Percentiles rank a stretch among this genome's conserved stretches.
These are phyloP conservation scores for Xylariaceae sp. DNA, from an alignment of 2,329 filamentous ascomycete genomes.

Conservation along the genomic window DNA sequence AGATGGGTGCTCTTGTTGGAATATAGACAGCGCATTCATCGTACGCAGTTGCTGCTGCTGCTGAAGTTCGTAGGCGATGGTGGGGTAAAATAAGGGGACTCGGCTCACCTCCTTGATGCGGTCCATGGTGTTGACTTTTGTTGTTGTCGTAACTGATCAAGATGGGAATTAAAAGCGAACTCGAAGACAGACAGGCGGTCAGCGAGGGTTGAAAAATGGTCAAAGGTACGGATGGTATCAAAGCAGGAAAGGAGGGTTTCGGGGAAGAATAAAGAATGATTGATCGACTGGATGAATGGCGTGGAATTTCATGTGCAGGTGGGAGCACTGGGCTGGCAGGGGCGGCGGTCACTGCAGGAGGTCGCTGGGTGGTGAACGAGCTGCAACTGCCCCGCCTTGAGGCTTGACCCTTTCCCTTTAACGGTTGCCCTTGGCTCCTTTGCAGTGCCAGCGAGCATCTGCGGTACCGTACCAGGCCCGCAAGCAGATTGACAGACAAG, in stretches of 20 bases:
- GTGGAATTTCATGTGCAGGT: constrained; percentile 25
- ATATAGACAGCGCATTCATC: not conserved
- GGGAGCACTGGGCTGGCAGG: no score
- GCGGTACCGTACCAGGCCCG: constrained; percentile 1
- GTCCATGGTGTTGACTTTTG: constrained; percentile 58
- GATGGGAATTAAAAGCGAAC: constrained; percentile 14
- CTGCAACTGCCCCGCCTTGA: constrained; percentile 25
- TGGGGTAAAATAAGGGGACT: constrained; percentile 26
- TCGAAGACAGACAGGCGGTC: constrained; percentile 2
- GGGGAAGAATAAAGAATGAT: constrained; percentile 21
- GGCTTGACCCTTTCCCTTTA: not conserved
- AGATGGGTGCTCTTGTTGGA: no score
- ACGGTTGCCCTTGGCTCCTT: not conserved
- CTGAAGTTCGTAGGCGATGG: constrained; percentile 13
- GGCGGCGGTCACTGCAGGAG: no score
- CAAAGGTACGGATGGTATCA: constrained; percentile 19
- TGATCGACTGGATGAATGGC: constrained; percentile 22
- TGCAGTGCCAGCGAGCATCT: not conserved
- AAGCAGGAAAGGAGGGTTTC: constrained; percentile 3
- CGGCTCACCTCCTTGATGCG: constrained; percentile 81
- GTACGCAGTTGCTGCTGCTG: constrained; percentile 1
- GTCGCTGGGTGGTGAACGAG: constrained; percentile 19
- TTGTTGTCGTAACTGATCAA: constrained; percentile 12
- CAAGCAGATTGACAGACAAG: constrained; percentile 4
- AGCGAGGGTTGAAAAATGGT: constrained; percentile 5